Conservation (phyloP, 108 stramenopile species). For the Cyclotella kingstonii region DNA sequence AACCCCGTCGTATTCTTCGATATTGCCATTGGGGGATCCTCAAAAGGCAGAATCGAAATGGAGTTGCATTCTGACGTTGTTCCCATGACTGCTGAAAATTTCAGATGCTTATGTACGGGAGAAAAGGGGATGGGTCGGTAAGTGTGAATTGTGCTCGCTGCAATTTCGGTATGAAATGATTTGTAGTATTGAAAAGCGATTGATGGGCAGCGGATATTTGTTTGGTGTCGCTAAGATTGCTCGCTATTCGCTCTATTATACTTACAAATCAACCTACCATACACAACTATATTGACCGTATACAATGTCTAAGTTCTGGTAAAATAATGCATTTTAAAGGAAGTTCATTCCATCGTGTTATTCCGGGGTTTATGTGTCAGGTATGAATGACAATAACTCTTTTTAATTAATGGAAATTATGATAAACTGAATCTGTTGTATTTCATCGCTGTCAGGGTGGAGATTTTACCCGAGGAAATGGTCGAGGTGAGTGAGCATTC, state of each 20-base stretch:
- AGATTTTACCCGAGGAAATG: constrained; percentile 78
- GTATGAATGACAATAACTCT: constrained; percentile 12
- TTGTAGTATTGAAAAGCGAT: too few relatives aligned
- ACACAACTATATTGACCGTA: too few relatives aligned
- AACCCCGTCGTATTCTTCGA: constrained; percentile 97
- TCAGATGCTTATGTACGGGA: constrained; percentile 73
- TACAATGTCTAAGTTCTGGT: constrained; percentile 23
- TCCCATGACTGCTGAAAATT: constrained; percentile 87
- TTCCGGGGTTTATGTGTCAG: constrained; percentile 89
- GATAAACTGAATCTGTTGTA: too few relatives aligned
- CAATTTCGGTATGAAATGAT: too few relatives aligned
- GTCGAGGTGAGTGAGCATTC: constrained; percentile 40
- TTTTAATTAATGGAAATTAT: too few relatives aligned
- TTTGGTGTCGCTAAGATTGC: too few relatives aligned
- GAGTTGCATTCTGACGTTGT: constrained; percentile 85
- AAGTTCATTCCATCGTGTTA: constrained; percentile 93
- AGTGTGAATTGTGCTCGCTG: too few relatives aligned
- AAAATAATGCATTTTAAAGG: constrained; percentile 90
- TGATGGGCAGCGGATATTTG: too few relatives aligned
- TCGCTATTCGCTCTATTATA: too few relatives aligned
- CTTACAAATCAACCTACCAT: too few relatives aligned
- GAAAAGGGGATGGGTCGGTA: constrained; percentile 77
- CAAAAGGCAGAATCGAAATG: constrained; percentile 84
- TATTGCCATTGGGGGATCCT: constrained; percentile 81
- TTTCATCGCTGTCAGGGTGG: constrained; percentile 28